These are phyloP conservation scores for Petunia secreta DNA, from an alignment of 257 asterid species.

Conservation along the genomic window DNA sequence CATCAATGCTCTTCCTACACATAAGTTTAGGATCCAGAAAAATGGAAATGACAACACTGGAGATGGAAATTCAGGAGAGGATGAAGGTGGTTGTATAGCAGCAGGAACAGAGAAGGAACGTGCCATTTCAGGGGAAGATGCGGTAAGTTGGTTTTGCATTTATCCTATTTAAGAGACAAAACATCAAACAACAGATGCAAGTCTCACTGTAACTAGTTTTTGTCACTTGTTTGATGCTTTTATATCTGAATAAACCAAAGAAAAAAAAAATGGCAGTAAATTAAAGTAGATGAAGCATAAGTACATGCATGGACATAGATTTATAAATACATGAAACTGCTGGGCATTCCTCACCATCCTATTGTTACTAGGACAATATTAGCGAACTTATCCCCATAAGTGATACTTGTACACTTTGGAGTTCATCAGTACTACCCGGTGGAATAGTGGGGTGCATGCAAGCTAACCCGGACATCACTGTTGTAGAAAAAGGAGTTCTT, in stretches of 20 bases:
- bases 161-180: neutral
- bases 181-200: neutral
- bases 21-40: constrained; percentile 41
- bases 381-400: too few species aligned
- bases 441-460: too few species aligned
- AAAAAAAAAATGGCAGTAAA: neutral
- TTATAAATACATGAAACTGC: too few species aligned
- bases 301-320: too few species aligned
- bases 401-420: too few species aligned
- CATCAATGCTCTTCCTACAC: constrained; percentile 45
- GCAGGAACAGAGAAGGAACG: constrained; percentile 54
- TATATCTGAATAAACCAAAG: neutral
- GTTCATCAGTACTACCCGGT: too few species aligned
- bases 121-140: constrained; percentile 51
- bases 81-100: constrained; percentile 44
- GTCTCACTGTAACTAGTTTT: neutral
- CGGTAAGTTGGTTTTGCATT: constrained; percentile 34
- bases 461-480: too few species aligned
- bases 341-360: too few species aligned
- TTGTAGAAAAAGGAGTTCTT: too few species aligned
- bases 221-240: neutral
- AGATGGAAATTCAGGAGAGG: constrained; percentile 33
- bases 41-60: constrained; percentile 19
- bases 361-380: too few species aligned
- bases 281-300: neutral